A percentile compares a stretch with the other conserved stretches of the same genome.
phyloP scores from a whole-genome alignment of 2,329 filamentous ascomycete species.

The Aureobasidium sp. region DNA sequence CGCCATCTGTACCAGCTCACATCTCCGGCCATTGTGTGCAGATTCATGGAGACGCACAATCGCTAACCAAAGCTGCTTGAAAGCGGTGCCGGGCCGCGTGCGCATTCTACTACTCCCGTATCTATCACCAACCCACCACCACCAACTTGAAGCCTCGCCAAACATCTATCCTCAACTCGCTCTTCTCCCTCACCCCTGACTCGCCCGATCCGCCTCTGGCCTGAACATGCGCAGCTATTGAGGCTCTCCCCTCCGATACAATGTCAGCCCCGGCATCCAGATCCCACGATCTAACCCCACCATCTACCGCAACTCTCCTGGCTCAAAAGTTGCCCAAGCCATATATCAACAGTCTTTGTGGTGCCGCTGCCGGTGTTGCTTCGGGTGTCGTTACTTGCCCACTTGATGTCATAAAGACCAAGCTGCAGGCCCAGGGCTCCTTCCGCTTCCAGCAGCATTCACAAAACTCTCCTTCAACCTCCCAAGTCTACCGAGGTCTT shows the following conservation, averaged over 20 bases:
- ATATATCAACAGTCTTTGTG: conserved; percentile 71
- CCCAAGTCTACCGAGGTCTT: conserved; percentile 69
- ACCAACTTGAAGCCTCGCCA: not conserved
- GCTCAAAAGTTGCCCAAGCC: conserved; percentile 41
- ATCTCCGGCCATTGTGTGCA: not conserved
- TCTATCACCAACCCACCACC: not conserved
- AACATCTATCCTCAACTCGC: not conserved
- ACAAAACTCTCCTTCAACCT: conserved; percentile 34
- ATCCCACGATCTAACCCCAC: conserved; percentile 20
- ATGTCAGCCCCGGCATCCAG: conserved; percentile 15
- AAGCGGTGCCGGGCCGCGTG: conserved; percentile 10
- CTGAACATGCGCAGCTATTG: conserved; percentile 9
- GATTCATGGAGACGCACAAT: conserved; percentile 10
- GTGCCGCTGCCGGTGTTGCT: conserved; percentile 81
- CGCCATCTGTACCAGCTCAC: not conserved
- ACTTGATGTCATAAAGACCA: conserved; percentile 98
- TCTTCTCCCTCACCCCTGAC: not conserved
- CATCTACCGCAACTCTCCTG: conserved; percentile 13
- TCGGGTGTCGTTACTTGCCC: conserved; percentile 94
- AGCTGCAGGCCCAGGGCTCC: conserved; percentile 88
- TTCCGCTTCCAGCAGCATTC: conserved; percentile 44
- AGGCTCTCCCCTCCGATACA: not conserved
- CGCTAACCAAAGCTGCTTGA: conserved; percentile 1
- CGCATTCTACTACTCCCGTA: not conserved
- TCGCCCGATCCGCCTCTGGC: conserved; percentile 3